Conservation (phyloP, 2,329 filamentous ascomycete species). For the Ophiocordyceps unilateralis region DNA sequence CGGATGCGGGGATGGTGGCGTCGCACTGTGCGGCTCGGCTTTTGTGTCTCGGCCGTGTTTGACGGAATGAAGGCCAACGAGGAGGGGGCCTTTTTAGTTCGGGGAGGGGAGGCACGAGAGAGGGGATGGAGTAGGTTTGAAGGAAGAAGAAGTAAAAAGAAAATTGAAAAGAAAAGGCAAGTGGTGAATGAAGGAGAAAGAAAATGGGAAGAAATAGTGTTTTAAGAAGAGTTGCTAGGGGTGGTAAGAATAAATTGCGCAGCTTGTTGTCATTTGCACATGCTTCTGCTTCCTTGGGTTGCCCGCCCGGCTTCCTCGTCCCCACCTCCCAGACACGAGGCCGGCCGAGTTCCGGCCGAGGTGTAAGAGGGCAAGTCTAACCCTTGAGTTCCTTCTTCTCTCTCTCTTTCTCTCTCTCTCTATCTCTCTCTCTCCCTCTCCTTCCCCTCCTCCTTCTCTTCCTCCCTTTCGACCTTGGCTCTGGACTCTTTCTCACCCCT, state of each 20-base stretch:
- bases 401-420: background rate
- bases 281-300: background rate
- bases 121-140: too few relatives aligned
- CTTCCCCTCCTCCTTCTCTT: background rate
- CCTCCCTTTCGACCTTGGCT: background rate
- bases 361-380: background rate
- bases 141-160: too few relatives aligned
- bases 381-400: background rate
- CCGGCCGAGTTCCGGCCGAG: constrained; percentile 1
- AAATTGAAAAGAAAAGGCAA: too few relatives aligned
- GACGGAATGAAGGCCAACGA: background rate
- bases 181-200: too few relatives aligned
- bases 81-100: background rate
- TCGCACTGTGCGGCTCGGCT: background rate
- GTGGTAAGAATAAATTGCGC: background rate
- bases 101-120: background rate
- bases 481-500: too few relatives aligned
- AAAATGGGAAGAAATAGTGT: background rate
- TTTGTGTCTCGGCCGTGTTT: background rate
- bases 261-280: background rate
- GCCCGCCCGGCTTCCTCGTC: background rate
- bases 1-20: background rate
- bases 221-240: background rate
- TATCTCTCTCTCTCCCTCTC: background rate
- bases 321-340: background rate